Evolutionary conservation across 768 basidiomycete genomes (phyloP).

Genomic region (Mycena vulgaris): DNA sequence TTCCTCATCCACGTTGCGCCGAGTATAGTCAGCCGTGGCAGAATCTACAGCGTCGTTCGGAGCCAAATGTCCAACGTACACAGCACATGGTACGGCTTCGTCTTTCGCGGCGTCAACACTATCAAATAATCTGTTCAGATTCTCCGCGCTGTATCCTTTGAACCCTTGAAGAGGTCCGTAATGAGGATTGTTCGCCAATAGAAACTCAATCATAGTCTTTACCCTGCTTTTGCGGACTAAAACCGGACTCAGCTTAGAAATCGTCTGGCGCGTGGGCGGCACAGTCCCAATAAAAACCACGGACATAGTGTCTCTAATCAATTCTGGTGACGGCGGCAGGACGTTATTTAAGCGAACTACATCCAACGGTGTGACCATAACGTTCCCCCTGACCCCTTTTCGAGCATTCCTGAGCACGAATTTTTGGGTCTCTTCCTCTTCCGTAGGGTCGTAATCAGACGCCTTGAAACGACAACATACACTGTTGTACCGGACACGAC

Average conservation of each 20-base stretch:
- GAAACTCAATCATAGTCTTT: not conserved
- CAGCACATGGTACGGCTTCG: not conserved
- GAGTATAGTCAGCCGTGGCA: not conserved
- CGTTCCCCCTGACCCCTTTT: slow-evolving; percentile 3
- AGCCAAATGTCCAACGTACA: not conserved
- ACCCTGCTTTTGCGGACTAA: not conserved
- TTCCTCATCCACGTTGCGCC: not conserved
- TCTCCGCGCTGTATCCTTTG: not conserved
- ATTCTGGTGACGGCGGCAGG: not conserved
- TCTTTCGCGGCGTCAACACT: not conserved
- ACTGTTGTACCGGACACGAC: slow-evolving; percentile 10
- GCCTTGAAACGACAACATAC: slow-evolving; percentile 5
- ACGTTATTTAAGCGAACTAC: not conserved
- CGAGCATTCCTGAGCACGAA: not conserved
- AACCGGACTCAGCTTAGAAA: not conserved
- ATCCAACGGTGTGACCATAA: not conserved
- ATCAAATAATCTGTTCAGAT: not conserved
- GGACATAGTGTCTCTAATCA: slow-evolving; percentile 4
- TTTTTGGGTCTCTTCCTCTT: not conserved
- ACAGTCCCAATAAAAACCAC: slow-evolving; percentile 6
- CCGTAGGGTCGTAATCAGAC: not conserved
- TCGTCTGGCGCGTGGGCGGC: not conserved
- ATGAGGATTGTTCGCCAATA: not conserved
- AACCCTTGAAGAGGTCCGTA: not conserved
- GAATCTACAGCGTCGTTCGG: not conserved